A percentile compares a stretch with the other conserved stretches of the same genome.
These are phyloP conservation scores for Penicillium argentinense DNA, from an alignment of 495 filamentous ascomycete species.

Conservation along the genomic window DNA sequence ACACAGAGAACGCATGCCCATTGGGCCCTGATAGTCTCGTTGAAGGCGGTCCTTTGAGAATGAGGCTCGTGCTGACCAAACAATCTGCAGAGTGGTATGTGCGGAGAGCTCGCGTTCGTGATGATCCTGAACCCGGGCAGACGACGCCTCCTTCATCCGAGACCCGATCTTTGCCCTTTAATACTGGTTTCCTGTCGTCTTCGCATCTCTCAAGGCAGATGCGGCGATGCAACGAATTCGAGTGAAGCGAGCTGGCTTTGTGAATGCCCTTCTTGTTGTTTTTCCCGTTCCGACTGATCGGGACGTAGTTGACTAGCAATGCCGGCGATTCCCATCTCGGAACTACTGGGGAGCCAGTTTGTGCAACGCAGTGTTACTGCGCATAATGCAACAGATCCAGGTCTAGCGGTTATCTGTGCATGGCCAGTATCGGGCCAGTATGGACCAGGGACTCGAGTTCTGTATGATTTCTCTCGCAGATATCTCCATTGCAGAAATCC, in stretches of 20 bases:
- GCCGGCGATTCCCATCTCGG: slow-evolving; percentile 37
- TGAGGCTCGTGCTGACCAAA: slow-evolving; percentile 27
- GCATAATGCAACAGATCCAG: slow-evolving; percentile 20
- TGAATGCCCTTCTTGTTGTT: background rate
- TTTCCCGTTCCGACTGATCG: background rate
- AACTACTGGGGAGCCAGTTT: slow-evolving; percentile 26
- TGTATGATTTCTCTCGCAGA: slow-evolving; percentile 46
- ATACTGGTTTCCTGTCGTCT: no score
- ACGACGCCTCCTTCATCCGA: background rate
- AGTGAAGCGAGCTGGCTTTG: background rate
- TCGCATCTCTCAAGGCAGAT: background rate
- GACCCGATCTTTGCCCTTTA: background rate
- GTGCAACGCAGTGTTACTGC: slow-evolving; percentile 29
- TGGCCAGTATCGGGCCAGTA: slow-evolving; percentile 64
- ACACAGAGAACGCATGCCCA: no score
- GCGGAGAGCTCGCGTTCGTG: background rate
- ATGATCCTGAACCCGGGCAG: slow-evolving; percentile 1
- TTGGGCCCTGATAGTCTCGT: no score
- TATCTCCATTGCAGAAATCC: background rate
- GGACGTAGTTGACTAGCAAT: slow-evolving; percentile 30
- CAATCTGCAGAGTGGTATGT: background rate
- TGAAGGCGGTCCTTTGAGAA: no score
- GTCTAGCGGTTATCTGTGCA: slow-evolving; percentile 55
- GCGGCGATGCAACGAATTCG: background rate
- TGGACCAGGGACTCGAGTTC: slow-evolving; percentile 51